Evolutionary conservation across 805 yeast species (phyloP).

Genomic region (Cephaloascus fragrans): DNA sequence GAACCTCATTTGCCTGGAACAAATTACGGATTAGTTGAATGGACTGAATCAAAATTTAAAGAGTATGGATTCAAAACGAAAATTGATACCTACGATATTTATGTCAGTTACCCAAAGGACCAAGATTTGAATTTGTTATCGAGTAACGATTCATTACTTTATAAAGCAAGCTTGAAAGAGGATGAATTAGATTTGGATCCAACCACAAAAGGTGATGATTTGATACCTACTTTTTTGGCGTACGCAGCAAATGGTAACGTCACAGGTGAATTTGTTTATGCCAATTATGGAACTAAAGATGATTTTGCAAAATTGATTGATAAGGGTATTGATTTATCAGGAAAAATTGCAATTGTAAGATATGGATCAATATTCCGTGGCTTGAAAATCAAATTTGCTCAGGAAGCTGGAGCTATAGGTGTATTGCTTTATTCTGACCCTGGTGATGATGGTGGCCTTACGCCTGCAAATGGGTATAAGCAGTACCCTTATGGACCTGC

Average conservation of each 20-base stretch:
- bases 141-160: constrained; percentile 14
- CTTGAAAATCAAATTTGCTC: constrained; percentile 34
- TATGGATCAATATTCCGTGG: constrained; percentile 34
- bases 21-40: constrained; percentile 23
- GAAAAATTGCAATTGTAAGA: constrained; percentile 30
- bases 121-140: constrained; percentile 25
- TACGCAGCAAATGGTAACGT: constrained; percentile 38
- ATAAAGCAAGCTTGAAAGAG: constrained; percentile 29
- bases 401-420: constrained; percentile 31
- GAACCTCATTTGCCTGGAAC: constrained; percentile 35
- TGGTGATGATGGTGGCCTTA: constrained; percentile 28
- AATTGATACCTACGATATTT: constrained; percentile 27
- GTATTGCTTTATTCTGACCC: constrained; percentile 32
- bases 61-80: constrained; percentile 26
- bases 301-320: constrained; percentile 22
- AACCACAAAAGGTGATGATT: constrained; percentile 24
- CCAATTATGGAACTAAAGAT: constrained; percentile 25
- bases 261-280: constrained; percentile 30
- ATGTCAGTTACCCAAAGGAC: constrained; percentile 27
- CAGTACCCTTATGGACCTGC: constrained; percentile 38
- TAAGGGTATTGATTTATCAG: constrained; percentile 22
- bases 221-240: constrained; percentile 30
- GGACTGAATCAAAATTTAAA: constrained; percentile 29
- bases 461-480: constrained; percentile 29
- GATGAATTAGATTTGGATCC: constrained; percentile 26